Evolutionary conservation across 768 basidiomycete species (phyloP).

Genomic region (Tephrocybe sp.): DNA sequence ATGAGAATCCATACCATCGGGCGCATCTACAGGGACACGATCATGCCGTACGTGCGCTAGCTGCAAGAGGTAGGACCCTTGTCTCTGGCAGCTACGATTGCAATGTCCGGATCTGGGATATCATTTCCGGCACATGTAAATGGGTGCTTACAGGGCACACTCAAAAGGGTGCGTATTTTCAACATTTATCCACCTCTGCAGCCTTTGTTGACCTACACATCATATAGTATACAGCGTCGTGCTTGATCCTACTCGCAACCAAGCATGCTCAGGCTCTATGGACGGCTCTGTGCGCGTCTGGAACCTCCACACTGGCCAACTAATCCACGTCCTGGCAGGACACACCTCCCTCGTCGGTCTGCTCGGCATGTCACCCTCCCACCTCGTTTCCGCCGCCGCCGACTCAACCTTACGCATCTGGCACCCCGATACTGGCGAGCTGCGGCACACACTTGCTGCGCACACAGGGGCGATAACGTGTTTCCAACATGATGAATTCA

Average conservation of each 20-base stretch:
- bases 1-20: slow-evolving; percentile 86
- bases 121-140: slow-evolving; percentile 76
- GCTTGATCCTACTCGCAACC: slow-evolving; percentile 79
- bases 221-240: slow-evolving; percentile 90
- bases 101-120: slow-evolving; percentile 94
- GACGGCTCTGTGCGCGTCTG: slow-evolving; percentile 96
- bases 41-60: slow-evolving; percentile 89
- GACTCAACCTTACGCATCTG: slow-evolving; percentile 94
- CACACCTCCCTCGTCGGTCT: slow-evolving; percentile 96
- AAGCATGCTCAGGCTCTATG: slow-evolving; percentile 97
- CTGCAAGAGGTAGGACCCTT: slow-evolving; percentile 83
- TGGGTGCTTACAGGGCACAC: slow-evolving; percentile 85
- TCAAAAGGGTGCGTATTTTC: slow-evolving; percentile 68
- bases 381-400: slow-evolving; percentile 93
- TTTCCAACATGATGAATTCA: slow-evolving; percentile 98
- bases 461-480: slow-evolving; percentile 99
- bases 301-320: slow-evolving; percentile 81
- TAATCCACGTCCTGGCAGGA: slow-evolving; percentile 77
- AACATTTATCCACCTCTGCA: too few relatives aligned
- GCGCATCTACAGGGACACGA: slow-evolving; percentile 85
- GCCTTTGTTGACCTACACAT: too few relatives aligned
- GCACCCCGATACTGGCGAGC: slow-evolving; percentile 83
- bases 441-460: slow-evolving; percentile 79
- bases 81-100: slow-evolving; percentile 97
- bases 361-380: slow-evolving; percentile 82